Evolutionary conservation across 2,329 filamentous ascomycete species (phyloP).

Genomic region (Beauveria asiatica): DNA sequence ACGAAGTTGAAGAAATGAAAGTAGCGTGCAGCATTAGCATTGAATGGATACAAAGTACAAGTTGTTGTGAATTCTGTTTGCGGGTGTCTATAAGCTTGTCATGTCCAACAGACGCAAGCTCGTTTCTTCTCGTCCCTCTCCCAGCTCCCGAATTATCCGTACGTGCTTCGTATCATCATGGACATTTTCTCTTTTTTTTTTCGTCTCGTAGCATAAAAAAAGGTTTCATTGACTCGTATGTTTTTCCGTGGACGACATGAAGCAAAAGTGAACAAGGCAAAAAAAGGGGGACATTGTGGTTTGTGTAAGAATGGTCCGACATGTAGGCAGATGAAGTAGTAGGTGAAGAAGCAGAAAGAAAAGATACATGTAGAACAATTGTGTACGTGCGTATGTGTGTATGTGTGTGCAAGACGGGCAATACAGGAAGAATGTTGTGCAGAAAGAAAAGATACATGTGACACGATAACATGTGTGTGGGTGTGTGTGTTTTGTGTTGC

Average conservation of each 20-base stretch:
- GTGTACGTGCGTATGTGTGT: too few species aligned
- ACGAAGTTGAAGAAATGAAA: neutral
- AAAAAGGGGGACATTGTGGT: neutral
- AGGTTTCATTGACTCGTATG: neutral
- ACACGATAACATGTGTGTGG: too few species aligned
- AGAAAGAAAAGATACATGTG: neutral
- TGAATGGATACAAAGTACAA: neutral
- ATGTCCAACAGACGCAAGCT: neutral
- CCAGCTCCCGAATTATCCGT: neutral
- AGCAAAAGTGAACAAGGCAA: neutral
- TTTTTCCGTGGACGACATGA: neutral
- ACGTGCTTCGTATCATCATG: neutral
- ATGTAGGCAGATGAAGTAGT: neutral
- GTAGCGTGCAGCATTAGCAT: neutral
- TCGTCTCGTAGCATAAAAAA: neutral
- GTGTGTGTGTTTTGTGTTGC: too few species aligned
- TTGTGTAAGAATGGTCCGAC: conserved; percentile 6
- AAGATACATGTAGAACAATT: neutral
- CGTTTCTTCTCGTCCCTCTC: neutral
- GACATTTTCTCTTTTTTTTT: neutral
- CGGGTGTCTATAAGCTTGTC: neutral
- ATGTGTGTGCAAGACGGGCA: too few species aligned
- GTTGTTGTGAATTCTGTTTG: neutral
- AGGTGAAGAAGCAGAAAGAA: neutral
- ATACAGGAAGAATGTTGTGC: neutral